A percentile compares a stretch with the other conserved stretches of the same genome.
These are phyloP conservation scores for Kazachstania martiniae DNA, from an alignment of 805 yeast genomes.

Conservation along the genomic window DNA sequence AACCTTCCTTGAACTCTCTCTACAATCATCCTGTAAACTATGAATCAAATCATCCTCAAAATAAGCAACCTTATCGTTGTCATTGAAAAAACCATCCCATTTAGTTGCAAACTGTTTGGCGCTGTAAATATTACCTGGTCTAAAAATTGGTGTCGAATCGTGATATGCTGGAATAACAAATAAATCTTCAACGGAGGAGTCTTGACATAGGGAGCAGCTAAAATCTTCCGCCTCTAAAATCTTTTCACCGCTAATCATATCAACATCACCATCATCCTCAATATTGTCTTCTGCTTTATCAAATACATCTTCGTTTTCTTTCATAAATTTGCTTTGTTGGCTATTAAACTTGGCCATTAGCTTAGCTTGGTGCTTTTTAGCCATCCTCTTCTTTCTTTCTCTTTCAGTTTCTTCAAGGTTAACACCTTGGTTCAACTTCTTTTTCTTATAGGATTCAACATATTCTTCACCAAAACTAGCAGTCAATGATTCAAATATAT, in stretches of 20 bases:
- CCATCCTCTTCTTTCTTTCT: slow-evolving; percentile 46
- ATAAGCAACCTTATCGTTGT: slow-evolving; percentile 15
- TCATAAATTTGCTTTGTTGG: slow-evolving; percentile 68
- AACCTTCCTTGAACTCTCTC: slow-evolving; percentile 23
- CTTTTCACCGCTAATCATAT: slow-evolving; percentile 28
- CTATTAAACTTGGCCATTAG: slow-evolving; percentile 52
- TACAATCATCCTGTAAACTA: slow-evolving; percentile 8
- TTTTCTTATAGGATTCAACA: slow-evolving; percentile 38
- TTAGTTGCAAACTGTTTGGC: slow-evolving; percentile 20
- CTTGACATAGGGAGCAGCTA: slow-evolving; percentile 52
- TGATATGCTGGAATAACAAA: slow-evolving; percentile 52
- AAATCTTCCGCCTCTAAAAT: slow-evolving; percentile 17
- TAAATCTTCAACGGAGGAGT: slow-evolving; percentile 33
- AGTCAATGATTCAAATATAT: slow-evolving; percentile 39
- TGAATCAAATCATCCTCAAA: slow-evolving; percentile 10
- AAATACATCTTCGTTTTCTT: slow-evolving; percentile 34
- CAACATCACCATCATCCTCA: slow-evolving; percentile 34
- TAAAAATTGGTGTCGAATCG: slow-evolving; percentile 36
- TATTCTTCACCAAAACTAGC: slow-evolving; percentile 49
- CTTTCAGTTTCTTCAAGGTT: slow-evolving; percentile 39
- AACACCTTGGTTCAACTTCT: slow-evolving; percentile 32
- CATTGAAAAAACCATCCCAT: slow-evolving; percentile 23
- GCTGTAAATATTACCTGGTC: slow-evolving; percentile 29
- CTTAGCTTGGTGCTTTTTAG: slow-evolving; percentile 50
- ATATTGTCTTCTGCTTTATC: slow-evolving; percentile 25